A percentile compares a stretch with the other conserved stretches of the same genome.
Conservation (phyloP, 805 yeast genomes). For the Saccharomycopsis sp. region DNA sequence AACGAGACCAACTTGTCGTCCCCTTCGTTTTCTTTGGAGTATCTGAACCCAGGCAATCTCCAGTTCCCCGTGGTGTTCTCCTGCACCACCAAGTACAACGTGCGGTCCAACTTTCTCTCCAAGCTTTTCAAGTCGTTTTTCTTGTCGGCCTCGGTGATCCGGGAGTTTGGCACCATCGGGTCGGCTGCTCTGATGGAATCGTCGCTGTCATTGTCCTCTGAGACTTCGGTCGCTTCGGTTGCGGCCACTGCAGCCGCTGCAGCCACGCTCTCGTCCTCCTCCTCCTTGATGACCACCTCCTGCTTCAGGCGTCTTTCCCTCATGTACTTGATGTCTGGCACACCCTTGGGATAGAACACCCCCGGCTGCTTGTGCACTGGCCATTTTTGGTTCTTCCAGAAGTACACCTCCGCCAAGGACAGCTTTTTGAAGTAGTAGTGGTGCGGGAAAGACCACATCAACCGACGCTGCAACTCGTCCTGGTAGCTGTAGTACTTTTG, state of each 20-base stretch:
- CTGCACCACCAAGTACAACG: constrained; percentile 67
- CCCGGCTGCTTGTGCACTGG: constrained; percentile 68
- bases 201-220: constrained; percentile 25
- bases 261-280: constrained; percentile 27
- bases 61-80: constrained; percentile 36
- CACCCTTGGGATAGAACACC: constrained; percentile 73
- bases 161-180: constrained; percentile 61
- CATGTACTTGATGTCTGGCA: constrained; percentile 77
- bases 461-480: constrained; percentile 73
- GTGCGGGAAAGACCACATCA: constrained; percentile 97
- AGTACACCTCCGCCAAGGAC: constrained; percentile 77
- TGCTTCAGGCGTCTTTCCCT: constrained; percentile 86
- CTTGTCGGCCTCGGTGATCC: constrained; percentile 71
- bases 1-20: constrained; percentile 45
- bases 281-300: constrained; percentile 49
- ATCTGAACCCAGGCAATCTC: constrained; percentile 70
- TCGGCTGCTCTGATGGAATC: constrained; percentile 61
- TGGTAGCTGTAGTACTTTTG: constrained; percentile 72
- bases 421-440: constrained; percentile 89
- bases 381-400: constrained; percentile 61
- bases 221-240: constrained; percentile 16
- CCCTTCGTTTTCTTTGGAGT: constrained; percentile 22
- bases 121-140: constrained; percentile 52
- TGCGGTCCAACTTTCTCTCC: constrained; percentile 71
- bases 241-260: no score